Evolutionary conservation across 371 early-diverging fungal genomes (phyloP), one percentile per base, ranked within the genome.

Genomic region (Rhizopus delemar): DNA sequence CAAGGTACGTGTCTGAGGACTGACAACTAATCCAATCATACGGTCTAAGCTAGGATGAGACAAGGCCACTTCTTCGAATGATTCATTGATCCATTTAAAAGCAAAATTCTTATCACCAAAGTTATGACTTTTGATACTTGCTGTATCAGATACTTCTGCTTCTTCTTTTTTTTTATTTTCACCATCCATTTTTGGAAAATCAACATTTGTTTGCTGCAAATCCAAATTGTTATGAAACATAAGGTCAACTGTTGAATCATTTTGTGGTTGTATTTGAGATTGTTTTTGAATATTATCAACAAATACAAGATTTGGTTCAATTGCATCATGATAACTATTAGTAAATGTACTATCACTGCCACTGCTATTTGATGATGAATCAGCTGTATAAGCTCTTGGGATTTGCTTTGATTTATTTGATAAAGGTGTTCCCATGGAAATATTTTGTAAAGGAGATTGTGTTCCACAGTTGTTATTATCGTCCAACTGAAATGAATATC

Each of bases 61-160:
- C 35, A 80, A 59, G 3, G 77, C 80, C 4, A 75, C 75, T 45
- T 80, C 77, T 52, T 80, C 80, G 68, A 80, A 80, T 0, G 73
- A 68, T 46, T 80, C 77, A 54, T 77, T 80, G 55, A 80, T 75
- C 80, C 80, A 80, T 6, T 71, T 56, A 43, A 73, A 73, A 2
- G 80, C 80, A 57, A 80, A 80, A 38, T 77, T 74, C 54, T 80
- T 80, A 49, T 80, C 80, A 41, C 77, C 80, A 60, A 80, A 80
- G 28, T 73, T 76, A 58, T 73, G 61, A 43, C 80, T 80, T 39
- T 63, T 66, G 13, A 80, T 77, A 52, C 80, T 80, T 2, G 73
- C 64, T 1, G 53, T 63, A 52, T 72, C 73, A 0, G 74, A 68
- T 8, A 57, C 16, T 6, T 48, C 33, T 5, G n/a, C 13, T 2